A percentile compares a stretch with the other conserved stretches of the same genome.
Evolutionary conservation across 139 green algal genomes (phyloP).

Genomic region (Chlamydomonas sp.): DNA sequence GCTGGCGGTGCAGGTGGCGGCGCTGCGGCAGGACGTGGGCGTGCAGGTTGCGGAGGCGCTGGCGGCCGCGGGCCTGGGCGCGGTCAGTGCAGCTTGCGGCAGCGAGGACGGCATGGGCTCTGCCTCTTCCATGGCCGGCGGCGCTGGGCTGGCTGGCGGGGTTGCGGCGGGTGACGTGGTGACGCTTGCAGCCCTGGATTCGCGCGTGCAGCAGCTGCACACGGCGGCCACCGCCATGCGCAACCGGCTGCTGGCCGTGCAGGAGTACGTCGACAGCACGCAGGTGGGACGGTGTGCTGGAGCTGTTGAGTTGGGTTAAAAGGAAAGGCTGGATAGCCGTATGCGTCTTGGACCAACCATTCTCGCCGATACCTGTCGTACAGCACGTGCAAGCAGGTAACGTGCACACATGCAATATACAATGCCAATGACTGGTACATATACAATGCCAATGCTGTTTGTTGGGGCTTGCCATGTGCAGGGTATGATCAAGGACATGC

Average conservation of each 20-base stretch:
- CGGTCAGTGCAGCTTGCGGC: too few relatives aligned
- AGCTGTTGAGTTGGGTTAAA: not conserved
- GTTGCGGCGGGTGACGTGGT: not conserved
- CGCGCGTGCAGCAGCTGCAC: slow-evolving; percentile 29
- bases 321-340: not conserved
- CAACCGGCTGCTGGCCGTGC: slow-evolving; percentile 39
- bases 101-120: too few relatives aligned
- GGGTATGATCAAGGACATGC: slow-evolving; percentile 57
- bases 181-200: slow-evolving; percentile 20
- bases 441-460: not conserved
- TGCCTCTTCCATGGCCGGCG: not conserved
- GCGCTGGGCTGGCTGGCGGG: not conserved
- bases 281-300: slow-evolving; percentile 9
- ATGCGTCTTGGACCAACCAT: too few relatives aligned
- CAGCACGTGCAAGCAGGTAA: too few relatives aligned
- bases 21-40: slow-evolving; percentile 1
- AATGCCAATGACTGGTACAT: not conserved
- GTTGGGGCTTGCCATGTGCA: not conserved
- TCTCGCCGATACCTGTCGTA: too few relatives aligned
- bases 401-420: too few relatives aligned
- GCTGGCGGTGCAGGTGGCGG: not conserved
- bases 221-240: slow-evolving; percentile 33
- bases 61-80: too few relatives aligned
- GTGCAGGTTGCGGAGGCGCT: too few relatives aligned
- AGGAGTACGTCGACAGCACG: slow-evolving; percentile 54